Conservation (phyloP, 192 early-diverging fungal genomes). For the Coemansia umbellata region DNA sequence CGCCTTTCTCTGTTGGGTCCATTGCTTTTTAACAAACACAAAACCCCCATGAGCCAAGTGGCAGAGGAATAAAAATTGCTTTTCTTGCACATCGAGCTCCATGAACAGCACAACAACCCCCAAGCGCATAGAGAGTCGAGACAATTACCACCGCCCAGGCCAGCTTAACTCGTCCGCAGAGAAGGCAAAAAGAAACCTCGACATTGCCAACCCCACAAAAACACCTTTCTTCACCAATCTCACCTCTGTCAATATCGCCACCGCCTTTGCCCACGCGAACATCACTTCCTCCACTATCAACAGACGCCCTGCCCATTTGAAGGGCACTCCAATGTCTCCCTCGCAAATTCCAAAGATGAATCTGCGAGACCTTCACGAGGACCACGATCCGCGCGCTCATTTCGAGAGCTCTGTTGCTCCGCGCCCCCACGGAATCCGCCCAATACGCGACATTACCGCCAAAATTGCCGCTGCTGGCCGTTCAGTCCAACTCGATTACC, state of each 20-base stretch:
- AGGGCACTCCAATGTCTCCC: conserved; percentile 46
- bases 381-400: conserved; percentile 20
- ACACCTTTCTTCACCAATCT: conserved; percentile 33
- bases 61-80: neutral
- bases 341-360: conserved; percentile 44
- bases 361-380: conserved; percentile 16
- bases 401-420: conserved; percentile 24
- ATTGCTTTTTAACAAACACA: too few relatives aligned
- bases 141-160: conserved; percentile 44
- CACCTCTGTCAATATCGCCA: conserved; percentile 52
- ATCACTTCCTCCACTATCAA: conserved; percentile 47
- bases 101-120: conserved; percentile 36
- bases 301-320: conserved; percentile 36
- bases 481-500: neutral
- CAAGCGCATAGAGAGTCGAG: conserved; percentile 35
- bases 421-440: conserved; percentile 23
- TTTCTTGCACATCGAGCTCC: neutral
- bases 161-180: conserved; percentile 39
- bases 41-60: conserved; percentile 4
- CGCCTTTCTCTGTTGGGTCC: too few relatives aligned
- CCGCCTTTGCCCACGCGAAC: conserved; percentile 48
- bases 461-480: conserved; percentile 3
- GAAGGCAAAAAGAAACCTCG: conserved; percentile 23
- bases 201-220: conserved; percentile 6
- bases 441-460: conserved; percentile 32